Evolutionary conservation across 2,329 filamentous ascomycete genomes (phyloP), one percentile per base, ranked within the genome.

Genomic region (Macrophomina phaseolina): DNA sequence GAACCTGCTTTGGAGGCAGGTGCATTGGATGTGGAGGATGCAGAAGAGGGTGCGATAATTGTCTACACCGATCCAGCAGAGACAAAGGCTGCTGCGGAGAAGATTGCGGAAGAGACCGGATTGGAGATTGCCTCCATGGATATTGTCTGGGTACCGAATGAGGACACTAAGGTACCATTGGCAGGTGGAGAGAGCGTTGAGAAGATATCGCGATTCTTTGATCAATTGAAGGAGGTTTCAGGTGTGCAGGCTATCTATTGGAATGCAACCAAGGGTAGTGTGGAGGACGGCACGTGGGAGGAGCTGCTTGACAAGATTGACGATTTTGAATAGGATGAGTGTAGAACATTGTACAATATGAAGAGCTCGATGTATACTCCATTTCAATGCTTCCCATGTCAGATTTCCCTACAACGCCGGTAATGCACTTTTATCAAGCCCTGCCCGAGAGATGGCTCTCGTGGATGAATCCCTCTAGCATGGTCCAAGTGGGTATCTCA

Each of bases 1-100:
- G 89, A 97, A 71, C 87, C 90, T 64, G 93, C 92, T 5, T 88
- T 98, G 61, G 94, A 97, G 74, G 91, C 91, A 9, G 94, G 93
- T 9, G 91, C 90, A 0, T 87, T 91, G 70, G 91, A 94, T 70
- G 85, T 93, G 0, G 85, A 91, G 67, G 82, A 84, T 64, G 88
- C 91, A 69, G 85, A 85, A 3, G 86, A 92, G n/a, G 90, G 88
- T 4, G 85, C 87, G 62, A 84, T 95, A 23, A 81, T 94, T 4
- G 82, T 96, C 0, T 91, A 86, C 78, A 92, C 90, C 0, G 87
- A 90, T 71, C 88, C 91, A 0, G 85, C 83, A 9, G 83, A 86
- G 68, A 91, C 89, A 0, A 89, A 86, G 66, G 81, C 86, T 18
- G 87, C 90, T 1, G 88, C 88, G 2, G 84, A 91, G 68, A 82